phyloP scores from a whole-genome alignment of 2,329 filamentous ascomycete species.

The Ophiocordyceps robertsii region DNA sequence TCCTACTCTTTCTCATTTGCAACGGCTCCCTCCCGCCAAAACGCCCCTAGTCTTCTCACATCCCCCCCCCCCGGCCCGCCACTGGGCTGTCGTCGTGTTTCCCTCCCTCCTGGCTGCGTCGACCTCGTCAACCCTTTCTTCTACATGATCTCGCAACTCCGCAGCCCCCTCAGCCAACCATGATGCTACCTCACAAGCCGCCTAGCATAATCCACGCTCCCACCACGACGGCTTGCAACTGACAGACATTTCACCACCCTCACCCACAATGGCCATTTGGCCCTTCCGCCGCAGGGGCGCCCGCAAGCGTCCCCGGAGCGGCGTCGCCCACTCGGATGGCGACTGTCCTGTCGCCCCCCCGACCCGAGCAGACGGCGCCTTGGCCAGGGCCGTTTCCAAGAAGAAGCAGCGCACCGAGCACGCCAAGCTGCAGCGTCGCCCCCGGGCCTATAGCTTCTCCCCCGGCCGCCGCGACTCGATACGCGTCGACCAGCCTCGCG shows the following conservation, averaged over 20 bases:
- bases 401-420: constrained; percentile 32
- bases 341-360: constrained; percentile 28
- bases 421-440: constrained; percentile 33
- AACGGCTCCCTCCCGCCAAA: not conserved
- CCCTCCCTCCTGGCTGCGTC: no score
- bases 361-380: constrained; percentile 18
- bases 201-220: not conserved
- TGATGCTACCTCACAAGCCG: constrained; percentile 2
- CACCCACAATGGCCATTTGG: constrained; percentile 59
- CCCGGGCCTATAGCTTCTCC: constrained; percentile 48
- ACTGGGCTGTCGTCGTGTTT: not conserved
- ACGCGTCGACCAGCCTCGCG: constrained; percentile 19
- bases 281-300: constrained; percentile 65
- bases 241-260: not conserved
- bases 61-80: not conserved
- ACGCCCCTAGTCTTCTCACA: not conserved
- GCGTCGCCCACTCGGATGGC: constrained; percentile 40
- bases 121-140: no score
- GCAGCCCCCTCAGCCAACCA: not conserved
- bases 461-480: constrained; percentile 44
- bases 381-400: constrained; percentile 12
- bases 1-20: not conserved
- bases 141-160: not conserved
- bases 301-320: constrained; percentile 41
- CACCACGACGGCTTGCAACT: not conserved